Percentiles rank a stretch among this genome's conserved stretches.
Conservation (phyloP, 768 basidiomycete species). For the Boletus eberwhitei region DNA sequence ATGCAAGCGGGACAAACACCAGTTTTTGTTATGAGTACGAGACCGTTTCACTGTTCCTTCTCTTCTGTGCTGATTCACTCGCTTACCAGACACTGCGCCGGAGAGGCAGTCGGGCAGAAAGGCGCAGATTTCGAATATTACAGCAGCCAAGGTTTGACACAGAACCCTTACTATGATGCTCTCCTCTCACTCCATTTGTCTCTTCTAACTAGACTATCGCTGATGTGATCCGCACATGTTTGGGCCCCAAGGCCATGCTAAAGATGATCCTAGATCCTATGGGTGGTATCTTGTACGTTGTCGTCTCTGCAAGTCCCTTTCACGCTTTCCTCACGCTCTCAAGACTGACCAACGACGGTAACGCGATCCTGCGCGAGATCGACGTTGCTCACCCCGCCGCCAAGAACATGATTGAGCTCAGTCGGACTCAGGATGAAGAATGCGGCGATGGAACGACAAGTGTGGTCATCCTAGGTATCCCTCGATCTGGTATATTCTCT, state of each 20-base stretch:
- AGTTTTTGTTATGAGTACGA: slow-evolving; percentile 79
- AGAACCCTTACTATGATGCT: too few relatives aligned
- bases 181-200: neutral
- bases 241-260: slow-evolving; percentile 97
- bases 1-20: slow-evolving; percentile 58
- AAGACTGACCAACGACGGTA: slow-evolving; percentile 97
- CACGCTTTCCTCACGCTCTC: neutral
- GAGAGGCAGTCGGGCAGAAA: slow-evolving; percentile 93
- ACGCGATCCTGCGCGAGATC: slow-evolving; percentile 96
- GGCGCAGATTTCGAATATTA: slow-evolving; percentile 96
- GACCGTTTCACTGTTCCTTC: neutral
- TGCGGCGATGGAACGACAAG: slow-evolving; percentile 98
- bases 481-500: neutral
- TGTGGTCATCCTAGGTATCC: slow-evolving; percentile 92
- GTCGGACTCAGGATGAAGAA: slow-evolving; percentile 97
- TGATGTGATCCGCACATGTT: slow-evolving; percentile 95
- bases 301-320: neutral
- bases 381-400: slow-evolving; percentile 99
- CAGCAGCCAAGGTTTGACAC: slow-evolving; percentile 80
- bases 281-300: slow-evolving; percentile 91
- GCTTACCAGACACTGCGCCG: slow-evolving; percentile 75
- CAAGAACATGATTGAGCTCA: slow-evolving; percentile 99
- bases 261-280: slow-evolving; percentile 99
- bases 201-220: slow-evolving; percentile 72
- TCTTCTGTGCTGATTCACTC: neutral